Evolutionary conservation across 129 eudicot genomes (phyloP).

Genomic region (Heracleum sosnowskyi): DNA sequence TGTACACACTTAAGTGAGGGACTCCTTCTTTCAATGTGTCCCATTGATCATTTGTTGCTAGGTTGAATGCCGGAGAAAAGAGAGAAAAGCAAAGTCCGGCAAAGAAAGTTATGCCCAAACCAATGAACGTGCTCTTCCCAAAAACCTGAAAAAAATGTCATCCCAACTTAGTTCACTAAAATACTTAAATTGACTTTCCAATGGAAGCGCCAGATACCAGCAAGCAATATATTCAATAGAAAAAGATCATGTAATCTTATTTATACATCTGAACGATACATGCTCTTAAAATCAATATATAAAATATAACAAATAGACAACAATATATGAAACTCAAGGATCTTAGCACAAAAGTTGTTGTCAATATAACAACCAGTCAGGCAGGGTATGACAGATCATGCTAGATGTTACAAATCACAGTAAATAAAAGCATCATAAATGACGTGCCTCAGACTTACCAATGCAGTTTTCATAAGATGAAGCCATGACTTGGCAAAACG

Average conservation of each 20-base stretch:
- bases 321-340: background rate
- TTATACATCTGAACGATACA: too few species aligned
- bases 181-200: background rate
- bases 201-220: background rate
- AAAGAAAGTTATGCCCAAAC: slow-evolving; percentile 64
- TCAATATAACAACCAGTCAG: background rate
- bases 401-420: background rate
- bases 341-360: background rate
- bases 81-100: slow-evolving; percentile 72
- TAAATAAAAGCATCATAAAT: background rate
- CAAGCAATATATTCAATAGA: background rate
- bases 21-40: slow-evolving; percentile 55
- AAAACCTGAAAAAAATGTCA: slow-evolving; percentile 47
- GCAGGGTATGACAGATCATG: background rate
- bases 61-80: slow-evolving; percentile 80
- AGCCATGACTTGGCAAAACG: background rate
- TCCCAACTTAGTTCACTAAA: background rate
- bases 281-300: too few species aligned
- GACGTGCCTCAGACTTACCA: background rate
- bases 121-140: slow-evolving; percentile 61
- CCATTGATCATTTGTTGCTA: slow-evolving; percentile 94
- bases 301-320: too few species aligned
- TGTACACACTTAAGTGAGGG: slow-evolving; percentile 74
- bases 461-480: background rate
- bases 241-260: background rate